phyloP scores from a whole-genome alignment of 1,284 basidiomycete species.

The Ganoderma sinense region DNA sequence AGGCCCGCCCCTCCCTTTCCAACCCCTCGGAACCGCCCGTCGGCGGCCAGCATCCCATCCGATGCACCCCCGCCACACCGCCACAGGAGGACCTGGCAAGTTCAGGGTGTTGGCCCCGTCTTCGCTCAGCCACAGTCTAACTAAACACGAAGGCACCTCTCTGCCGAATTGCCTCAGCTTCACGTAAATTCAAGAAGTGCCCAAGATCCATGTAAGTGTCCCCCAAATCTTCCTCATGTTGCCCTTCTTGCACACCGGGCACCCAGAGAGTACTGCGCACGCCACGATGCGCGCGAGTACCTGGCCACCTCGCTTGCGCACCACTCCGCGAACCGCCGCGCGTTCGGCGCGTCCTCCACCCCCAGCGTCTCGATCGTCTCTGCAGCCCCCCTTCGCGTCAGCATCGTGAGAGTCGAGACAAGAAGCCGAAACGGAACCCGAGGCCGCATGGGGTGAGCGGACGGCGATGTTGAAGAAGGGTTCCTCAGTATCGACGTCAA shows the following conservation, averaged over 20 bases:
- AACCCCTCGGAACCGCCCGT: not conserved
- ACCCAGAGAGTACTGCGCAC: not conserved
- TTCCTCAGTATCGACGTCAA: slow-evolving; percentile 1
- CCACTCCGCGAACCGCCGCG: slow-evolving; percentile 70
- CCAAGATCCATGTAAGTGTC: not conserved
- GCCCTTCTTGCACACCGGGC: not conserved
- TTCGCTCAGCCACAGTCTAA: not conserved
- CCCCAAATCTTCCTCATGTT: not conserved
- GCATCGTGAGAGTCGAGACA: not conserved
- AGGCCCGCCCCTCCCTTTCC: not conserved
- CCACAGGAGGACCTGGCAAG: not conserved
- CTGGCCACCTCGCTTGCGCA: slow-evolving; percentile 36
- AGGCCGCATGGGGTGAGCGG: not conserved
- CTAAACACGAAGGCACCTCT: not conserved
- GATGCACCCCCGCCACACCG: not conserved
- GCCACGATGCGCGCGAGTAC: not conserved
- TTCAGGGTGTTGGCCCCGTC: not conserved
- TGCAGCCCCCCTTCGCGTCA: slow-evolving; percentile 40
- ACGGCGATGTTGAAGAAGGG: slow-evolving; percentile 2
- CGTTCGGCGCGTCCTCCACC: slow-evolving; percentile 56
- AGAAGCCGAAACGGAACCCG: not conserved
- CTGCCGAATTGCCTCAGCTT: slow-evolving; percentile 10
- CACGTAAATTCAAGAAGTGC: slow-evolving; percentile 11
- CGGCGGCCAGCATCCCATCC: not conserved
- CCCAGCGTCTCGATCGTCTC: slow-evolving; percentile 63